Conservation (phyloP, 495 filamentous ascomycete genomes). For the Penicillium robsamsonii region DNA sequence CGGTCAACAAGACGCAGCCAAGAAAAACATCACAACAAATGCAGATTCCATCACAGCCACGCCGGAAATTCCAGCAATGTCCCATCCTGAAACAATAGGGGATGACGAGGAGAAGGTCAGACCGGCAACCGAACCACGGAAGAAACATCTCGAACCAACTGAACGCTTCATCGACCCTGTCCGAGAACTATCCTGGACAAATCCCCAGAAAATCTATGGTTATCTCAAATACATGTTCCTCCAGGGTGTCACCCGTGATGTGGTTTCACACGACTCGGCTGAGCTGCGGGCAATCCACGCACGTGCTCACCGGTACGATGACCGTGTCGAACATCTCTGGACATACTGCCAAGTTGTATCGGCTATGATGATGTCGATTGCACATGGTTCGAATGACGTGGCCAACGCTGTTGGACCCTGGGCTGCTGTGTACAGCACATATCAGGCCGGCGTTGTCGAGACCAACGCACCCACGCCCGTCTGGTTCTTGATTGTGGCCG, state of each 20-base stretch:
- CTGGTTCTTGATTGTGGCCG: constrained; percentile 66
- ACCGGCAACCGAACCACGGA: constrained; percentile 26
- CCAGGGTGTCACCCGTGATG: constrained; percentile 60
- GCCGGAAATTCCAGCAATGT: constrained; percentile 65
- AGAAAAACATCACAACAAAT: constrained; percentile 8
- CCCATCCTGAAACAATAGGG: constrained; percentile 8
- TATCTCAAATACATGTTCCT: constrained; percentile 48
- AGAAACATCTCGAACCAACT: constrained; percentile 26
- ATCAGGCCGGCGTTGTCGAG: constrained; percentile 39
- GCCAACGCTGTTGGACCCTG: constrained; percentile 70
- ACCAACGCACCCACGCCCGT: constrained; percentile 55
- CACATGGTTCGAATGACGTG: constrained; percentile 75
- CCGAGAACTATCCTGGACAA: constrained; percentile 26
- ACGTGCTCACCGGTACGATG: constrained; percentile 62
- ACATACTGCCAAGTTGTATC: constrained; percentile 68
- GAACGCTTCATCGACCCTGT: constrained; percentile 39
- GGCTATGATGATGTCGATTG: constrained; percentile 67
- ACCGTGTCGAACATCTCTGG: constrained; percentile 68
- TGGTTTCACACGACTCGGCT: constrained; percentile 47
- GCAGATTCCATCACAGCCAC: constrained; percentile 64
- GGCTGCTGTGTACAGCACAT: constrained; percentile 61
- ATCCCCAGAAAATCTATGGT: constrained; percentile 40
- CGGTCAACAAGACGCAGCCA: constrained; percentile 16
- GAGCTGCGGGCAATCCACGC: constrained; percentile 57
- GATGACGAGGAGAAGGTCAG: constrained; percentile 67